Evolutionary conservation across 2,329 filamentous ascomycete genomes (phyloP), one percentile per base, ranked within the genome.

Genomic region (Sporothrix brasiliensis): DNA sequence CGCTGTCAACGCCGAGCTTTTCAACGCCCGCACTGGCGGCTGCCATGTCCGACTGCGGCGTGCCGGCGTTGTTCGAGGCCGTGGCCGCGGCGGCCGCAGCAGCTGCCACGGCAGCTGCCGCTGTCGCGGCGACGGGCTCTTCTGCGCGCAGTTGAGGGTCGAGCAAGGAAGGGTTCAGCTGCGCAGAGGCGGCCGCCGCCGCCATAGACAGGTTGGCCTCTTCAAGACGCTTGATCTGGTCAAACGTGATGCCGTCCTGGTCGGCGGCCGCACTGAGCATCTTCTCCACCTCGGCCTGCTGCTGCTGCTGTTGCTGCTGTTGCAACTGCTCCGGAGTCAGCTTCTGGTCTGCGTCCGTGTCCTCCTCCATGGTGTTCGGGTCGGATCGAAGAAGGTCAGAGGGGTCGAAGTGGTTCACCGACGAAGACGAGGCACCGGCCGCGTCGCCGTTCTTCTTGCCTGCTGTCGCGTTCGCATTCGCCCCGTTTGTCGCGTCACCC

Each of bases 131-230:
- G 21, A 72, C 69, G 16, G 73, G 71, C 50, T 78, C 76, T 47
- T 78, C 75, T 19, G 73, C 69, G 9, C 78, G 75, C 21, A 79
- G 73, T 69, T 79, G 78, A 1, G 86, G 85, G 72, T 88, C 86
- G 67, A 88, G 81, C 24, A 87, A 82, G 0, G 83, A 82, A 1
- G 84, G 82, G 63, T 86, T 84, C 5, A 89, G 78, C 58, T 86
- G 84, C 58, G 86, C 86, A 0, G 86, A 81, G 1, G 58, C 58
- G 13, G 85, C 86, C 0, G 86, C 86, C 21, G 83, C 86, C 1
- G 86, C 86, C 71, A 88, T 85, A 1, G 84, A 85, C 67, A 88
- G 79, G 56, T 84, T 85, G 0, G 85, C 79, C 0, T 83, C 80
- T 44, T 86, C 81, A 13, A 85, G 79, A 24, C 82, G 83, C 71